Base-by-base conservation (phyloP, 1,284 basidiomycete species). In the Irpex rosettiformis region DNA sequence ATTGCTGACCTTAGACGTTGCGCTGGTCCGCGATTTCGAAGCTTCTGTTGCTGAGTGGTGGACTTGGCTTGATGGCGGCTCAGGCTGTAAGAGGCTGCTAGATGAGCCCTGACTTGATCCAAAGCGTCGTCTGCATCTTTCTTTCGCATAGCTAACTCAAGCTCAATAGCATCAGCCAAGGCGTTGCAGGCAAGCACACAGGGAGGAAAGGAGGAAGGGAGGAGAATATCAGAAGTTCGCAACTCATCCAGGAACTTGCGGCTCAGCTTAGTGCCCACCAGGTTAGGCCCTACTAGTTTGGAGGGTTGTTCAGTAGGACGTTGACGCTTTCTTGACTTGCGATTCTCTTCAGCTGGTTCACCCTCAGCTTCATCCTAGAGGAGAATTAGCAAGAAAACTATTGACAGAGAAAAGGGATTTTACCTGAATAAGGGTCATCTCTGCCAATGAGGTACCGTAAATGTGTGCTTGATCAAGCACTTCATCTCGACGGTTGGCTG, bases 21-120 rank as follows among this genome's bases (percentile, higher is more conserved):
- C 51, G 11, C 45, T 62, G 57, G 13, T 30, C 22, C 22, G 51
- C 27, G 10, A 70, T 59, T 28, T 21, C 47, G n/a, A 22, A 22
- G 45, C 49, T 24, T 52, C 24, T 11, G 51, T 60, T 57, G 7
- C 57, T 57, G n/a, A 25, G 8, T 21, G 40, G 28, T n/a, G 33
- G 54, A 4, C 51, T 25, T 42, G 51, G 57, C 27, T 33, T 30
- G 16, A 48, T 16, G 16, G 16, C 37, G 22, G 5, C n/a, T 3
- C 18, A 60, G 25, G 4, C 24, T 30, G 21, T 57, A 49, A 11
- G 25, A 43, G 3, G 61, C 57, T 24, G 62, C 56, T 24, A 62
- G 45, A 24, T 61, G 52, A 0, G 61, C 52, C 16, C 58, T 57
- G 6, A 64, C 18, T 4, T 60, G 47, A 18, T 60, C 55, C 1